A percentile compares a stretch with the other conserved stretches of the same genome.
These are phyloP conservation scores for Bolboschoenoplectus hybrid DNA, from an alignment of 202 grass and related monocot genomes.

Conservation along the genomic window DNA sequence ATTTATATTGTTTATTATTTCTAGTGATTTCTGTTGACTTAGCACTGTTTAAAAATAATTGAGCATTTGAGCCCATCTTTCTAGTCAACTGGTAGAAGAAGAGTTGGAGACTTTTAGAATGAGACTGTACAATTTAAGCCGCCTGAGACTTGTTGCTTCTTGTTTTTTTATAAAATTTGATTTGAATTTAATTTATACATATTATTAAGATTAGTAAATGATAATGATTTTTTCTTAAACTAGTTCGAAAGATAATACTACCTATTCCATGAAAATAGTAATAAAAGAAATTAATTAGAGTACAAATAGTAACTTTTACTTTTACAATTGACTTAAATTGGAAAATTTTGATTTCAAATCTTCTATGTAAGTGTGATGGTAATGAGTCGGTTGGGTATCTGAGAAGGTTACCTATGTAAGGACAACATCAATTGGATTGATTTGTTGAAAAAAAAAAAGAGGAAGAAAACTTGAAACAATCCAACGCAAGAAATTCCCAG, in stretches of 20 bases:
- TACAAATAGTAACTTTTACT: neutral
- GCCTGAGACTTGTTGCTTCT: neutral
- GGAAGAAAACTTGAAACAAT: conserved; percentile 5
- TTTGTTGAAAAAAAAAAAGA: conserved; percentile 5
- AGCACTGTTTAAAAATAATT: neutral
- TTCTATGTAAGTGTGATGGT: neutral
- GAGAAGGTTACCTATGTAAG: neutral
- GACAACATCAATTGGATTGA: neutral
- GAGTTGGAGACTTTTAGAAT: neutral
- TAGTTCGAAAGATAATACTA: neutral
- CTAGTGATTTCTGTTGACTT: neutral
- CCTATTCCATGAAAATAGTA: neutral
- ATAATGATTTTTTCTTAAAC: neutral
- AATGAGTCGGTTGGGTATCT: neutral
- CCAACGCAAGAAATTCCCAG: neutral
- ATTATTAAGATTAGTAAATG: too few species aligned
- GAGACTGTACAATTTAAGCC: neutral
- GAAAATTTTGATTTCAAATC: neutral
- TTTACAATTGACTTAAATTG: neutral
- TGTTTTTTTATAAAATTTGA: neutral
- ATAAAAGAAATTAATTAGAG: neutral
- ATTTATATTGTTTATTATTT: neutral
- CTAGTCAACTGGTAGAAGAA: conserved; percentile 5
- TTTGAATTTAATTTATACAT: neutral
- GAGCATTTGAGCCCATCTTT: neutral